phyloP scores from a whole-genome alignment of 2,329 filamentous ascomycete genomes.

The Triangularia verruculosa region DNA sequence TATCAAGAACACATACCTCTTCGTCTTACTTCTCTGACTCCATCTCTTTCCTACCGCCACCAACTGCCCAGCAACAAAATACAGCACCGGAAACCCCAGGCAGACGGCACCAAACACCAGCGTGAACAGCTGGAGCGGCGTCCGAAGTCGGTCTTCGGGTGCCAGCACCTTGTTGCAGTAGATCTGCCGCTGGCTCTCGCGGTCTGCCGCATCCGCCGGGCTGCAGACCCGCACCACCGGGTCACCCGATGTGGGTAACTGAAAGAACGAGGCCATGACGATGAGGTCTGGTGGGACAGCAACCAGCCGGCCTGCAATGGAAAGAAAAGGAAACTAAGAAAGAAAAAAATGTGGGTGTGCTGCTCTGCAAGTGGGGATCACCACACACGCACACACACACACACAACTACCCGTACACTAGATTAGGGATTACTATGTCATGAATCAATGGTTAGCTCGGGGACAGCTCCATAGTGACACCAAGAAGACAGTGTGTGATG shows the following conservation, averaged over 20 bases:
- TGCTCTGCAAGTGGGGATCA: background rate
- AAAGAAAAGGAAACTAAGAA: background rate
- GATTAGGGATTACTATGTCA: background rate
- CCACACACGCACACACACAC: background rate
- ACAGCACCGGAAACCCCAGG: constrained; percentile 24
- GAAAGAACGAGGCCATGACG: constrained; percentile 36
- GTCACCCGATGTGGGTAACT: constrained; percentile 31
- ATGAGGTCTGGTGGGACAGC: background rate
- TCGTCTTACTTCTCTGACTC: background rate
- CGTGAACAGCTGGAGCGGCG: constrained; percentile 31
- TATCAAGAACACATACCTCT: background rate
- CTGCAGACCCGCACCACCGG: constrained; percentile 28
- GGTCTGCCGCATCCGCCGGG: constrained; percentile 1
- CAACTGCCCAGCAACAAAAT: background rate
- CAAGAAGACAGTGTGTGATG: background rate
- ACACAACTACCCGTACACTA: background rate
- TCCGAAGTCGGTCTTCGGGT: constrained; percentile 22
- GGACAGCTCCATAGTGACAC: background rate
- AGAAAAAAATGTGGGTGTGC: background rate
- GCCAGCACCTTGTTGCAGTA: constrained; percentile 34
- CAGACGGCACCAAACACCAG: constrained; percentile 29
- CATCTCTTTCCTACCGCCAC: background rate
- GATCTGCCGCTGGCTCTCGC: constrained; percentile 20
- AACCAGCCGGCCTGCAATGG: background rate
- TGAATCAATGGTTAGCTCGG: background rate